Evolutionary conservation across 2,329 filamentous ascomycete species (phyloP).

Genomic region (Penicillium brasilianum): DNA sequence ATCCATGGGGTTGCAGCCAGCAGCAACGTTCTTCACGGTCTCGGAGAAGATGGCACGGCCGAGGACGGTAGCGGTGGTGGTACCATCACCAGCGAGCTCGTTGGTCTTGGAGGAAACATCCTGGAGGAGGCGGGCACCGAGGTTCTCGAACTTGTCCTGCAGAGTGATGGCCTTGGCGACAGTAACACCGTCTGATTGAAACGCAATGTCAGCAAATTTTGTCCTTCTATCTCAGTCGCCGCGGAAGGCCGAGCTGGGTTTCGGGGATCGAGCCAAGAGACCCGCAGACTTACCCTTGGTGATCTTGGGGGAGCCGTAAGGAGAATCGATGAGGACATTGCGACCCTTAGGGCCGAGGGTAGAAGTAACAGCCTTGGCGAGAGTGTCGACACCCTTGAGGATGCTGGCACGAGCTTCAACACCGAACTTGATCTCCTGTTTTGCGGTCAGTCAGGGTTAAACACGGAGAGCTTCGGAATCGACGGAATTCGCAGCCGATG

Average conservation of each 20-base stretch:
- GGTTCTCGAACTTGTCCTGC: constrained; percentile 99
- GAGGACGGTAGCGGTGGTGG: constrained; percentile 95
- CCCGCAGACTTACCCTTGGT: constrained; percentile 79
- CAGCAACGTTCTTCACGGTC: constrained; percentile 99
- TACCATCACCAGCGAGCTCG: constrained; percentile 97
- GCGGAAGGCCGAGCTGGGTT: neutral
- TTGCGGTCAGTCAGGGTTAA: constrained; percentile 38
- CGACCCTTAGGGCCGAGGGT: constrained; percentile 97
- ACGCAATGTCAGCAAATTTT: constrained; percentile 21
- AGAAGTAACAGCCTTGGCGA: constrained; percentile 93
- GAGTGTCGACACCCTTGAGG: constrained; percentile 91
- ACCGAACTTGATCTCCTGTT: constrained; percentile 94
- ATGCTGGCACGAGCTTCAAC: constrained; percentile 90
- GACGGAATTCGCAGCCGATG: constrained; percentile 24
- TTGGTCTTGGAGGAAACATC: constrained; percentile 99
- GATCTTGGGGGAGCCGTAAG: constrained; percentile 98
- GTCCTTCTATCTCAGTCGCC: neutral
- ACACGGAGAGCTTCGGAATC: constrained; percentile 25
- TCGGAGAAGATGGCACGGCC: constrained; percentile 98
- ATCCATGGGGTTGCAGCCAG: constrained; percentile 99
- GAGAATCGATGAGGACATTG: constrained; percentile 97
- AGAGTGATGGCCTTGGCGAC: constrained; percentile 88
- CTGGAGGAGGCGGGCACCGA: constrained; percentile 93
- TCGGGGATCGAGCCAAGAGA: neutral
- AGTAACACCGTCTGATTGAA: constrained; percentile 75